Conservation (phyloP, 2,329 filamentous ascomycete species). For the Fusarium caatingaense region DNA sequence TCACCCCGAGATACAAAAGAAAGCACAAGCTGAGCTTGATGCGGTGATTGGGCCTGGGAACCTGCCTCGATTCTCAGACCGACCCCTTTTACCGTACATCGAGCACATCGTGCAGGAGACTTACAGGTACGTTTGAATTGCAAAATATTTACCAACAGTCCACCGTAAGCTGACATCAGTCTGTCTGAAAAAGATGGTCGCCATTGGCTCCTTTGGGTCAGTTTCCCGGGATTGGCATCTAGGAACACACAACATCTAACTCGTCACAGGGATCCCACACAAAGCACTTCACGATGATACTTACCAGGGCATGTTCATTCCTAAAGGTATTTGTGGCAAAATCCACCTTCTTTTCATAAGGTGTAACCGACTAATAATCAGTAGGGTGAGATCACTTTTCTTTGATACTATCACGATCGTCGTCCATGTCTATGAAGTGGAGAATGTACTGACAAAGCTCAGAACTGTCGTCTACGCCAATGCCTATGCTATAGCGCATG, state of each 20-base stretch:
- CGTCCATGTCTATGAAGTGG: conserved; percentile 10
- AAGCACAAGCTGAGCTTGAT: conserved; percentile 61
- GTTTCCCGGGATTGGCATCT: background rate
- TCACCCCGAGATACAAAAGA: conserved; percentile 58
- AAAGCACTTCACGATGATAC: conserved; percentile 65
- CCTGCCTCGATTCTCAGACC: conserved; percentile 60
- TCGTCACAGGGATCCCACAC: conserved; percentile 61
- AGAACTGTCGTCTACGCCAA: conserved; percentile 57
- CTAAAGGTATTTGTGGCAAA: conserved; percentile 54
- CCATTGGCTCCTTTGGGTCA: conserved; percentile 60
- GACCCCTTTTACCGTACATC: conserved; percentile 56
- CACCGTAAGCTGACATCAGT: conserved; percentile 1
- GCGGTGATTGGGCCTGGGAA: conserved; percentile 54
- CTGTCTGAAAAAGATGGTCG: conserved; percentile 47
- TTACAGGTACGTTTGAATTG: conserved; percentile 47
- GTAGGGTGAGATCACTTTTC: conserved; percentile 35
- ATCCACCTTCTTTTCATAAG: too few species aligned
- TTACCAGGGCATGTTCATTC: conserved; percentile 68
- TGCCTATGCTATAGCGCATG: conserved; percentile 56
- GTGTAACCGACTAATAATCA: conserved; percentile 7
- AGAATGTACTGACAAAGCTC: conserved; percentile 30
- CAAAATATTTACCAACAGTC: background rate
- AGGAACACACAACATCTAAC: conserved; percentile 20
- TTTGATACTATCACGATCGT: background rate
- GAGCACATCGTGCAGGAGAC: conserved; percentile 59